Base-by-base conservation (phyloP, 345 rosid genomes). In the Gossypium mustelinum region DNA sequence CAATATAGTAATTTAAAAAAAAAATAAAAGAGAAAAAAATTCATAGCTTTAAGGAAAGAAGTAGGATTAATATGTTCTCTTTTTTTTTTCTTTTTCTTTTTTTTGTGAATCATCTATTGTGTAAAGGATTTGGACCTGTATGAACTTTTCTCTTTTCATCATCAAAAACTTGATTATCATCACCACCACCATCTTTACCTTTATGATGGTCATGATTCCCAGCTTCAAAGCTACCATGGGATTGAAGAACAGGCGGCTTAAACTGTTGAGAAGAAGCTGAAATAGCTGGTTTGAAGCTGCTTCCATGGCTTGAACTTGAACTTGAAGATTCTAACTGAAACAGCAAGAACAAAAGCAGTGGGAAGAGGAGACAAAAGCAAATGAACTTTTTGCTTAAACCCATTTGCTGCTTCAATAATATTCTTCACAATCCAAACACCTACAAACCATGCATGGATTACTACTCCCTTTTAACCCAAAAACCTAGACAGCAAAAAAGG, bases 71-170 rank as follows among this genome's bases (percentile, higher is more conserved):
- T 3, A 34, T 34, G 39, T 34, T 34, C 39, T 34, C 6, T 34
- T 34, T 34, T 22, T 45, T 20, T 11, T 0, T 65, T 9, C 17
- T 17, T 34, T 34, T 34, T 22, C 22, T 20, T 11, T 0, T 65
- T 9, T 34, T 17, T 50, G 24, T 29, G 29, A 62, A 66, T 75
- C 55, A 75, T 66, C 73, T 66, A 67, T 75, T 75, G 25, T 75
- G 78, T 50, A 75, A 65, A 66, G 78, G 78, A 66, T 75, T 75
- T 66, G 78, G 78, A 66, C 78, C 78, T 65, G 78, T 75, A 3
- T 43, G 65, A 59, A 75, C 20, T 66, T 66, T 75, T 66, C 78
- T 75, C 57, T 75, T 75, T 67, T 67, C 78, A 75, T 75, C 78
- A 66, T 54, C 66, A 44, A 66, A 66, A 66, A 22, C 17, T 55